Percentiles rank a stretch among this genome's conserved stretches.
Conservation (phyloP, 2,329 filamentous ascomycete genomes). For the Pestalotiopsis fici region DNA sequence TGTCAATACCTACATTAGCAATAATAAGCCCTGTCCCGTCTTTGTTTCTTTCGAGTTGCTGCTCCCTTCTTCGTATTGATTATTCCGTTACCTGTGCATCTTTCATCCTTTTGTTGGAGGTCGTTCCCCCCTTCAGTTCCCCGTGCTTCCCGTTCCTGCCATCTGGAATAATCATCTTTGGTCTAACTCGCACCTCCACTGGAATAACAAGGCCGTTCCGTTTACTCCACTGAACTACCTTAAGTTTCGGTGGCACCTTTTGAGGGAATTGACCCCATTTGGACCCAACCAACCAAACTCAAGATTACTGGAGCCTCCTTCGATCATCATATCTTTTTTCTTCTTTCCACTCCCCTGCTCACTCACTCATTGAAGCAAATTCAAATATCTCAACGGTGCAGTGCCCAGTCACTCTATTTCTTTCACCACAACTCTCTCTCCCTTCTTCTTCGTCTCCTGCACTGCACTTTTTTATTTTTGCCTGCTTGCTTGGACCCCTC, state of each 20-base stretch:
- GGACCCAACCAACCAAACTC: neutral
- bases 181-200: neutral
- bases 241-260: neutral
- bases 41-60: no score
- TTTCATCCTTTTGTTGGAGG: neutral
- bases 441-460: neutral
- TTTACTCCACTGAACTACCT: neutral
- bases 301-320: no score
- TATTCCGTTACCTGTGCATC: neutral
- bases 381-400: neutral
- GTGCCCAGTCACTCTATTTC: neutral
- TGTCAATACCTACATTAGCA: no score
- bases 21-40: no score
- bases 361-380: neutral
- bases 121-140: neutral
- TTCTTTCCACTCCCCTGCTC: neutral
- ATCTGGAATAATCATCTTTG: neutral
- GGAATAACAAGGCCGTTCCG: neutral
- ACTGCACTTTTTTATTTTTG: neutral
- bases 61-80: neutral
- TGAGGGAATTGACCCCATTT: neutral
- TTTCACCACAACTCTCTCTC: neutral
- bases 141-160: neutral
- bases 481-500: no score
- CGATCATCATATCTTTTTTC: neutral